Base-by-base conservation (phyloP, 805 yeast species). In the Zygoascus biomembranicola region DNA sequence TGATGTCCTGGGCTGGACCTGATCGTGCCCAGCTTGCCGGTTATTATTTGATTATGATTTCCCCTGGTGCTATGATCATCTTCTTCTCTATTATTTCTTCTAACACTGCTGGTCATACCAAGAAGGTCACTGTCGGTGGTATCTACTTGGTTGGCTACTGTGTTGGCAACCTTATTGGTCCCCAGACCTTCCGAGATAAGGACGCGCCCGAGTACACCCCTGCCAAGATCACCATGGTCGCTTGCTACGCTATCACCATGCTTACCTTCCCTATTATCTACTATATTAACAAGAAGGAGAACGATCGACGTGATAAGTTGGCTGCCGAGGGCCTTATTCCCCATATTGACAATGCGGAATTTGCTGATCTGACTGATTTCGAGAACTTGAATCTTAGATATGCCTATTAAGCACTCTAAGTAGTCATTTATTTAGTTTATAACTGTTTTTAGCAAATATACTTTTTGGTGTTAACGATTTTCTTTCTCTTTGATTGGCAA, bases 141-240 rank as follows among this genome's bases (percentile, higher is more conserved):
- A 65, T 81, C 31, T 78, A 74, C 48, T 72, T 83, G 67, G 74
- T 82, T 53, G 82, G 79, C 5, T 82, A 81, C 62, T 78, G 84
- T 42, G 75, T 79, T 37, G 84, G 85, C n/a, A 79, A 81, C 63
- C 70, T 83, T 46, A 76, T 82, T 53, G 90, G 89, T 2, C 86
- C 90, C 4, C 87, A 82, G 64, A 73, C 83, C 20, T 84, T 84
- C 32, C 37, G 56, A 32, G 49, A 51, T 16, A 32, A 56, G 5
- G 49, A 58, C 2, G 57, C 55, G 1, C 60, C 60, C 2, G 19
- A 14, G n/a, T 57, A 53, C 43, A n/a, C 35, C 19, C 51, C 48
- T 13, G 57, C 57, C 18, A 55, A 50, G 32, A 16, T 55, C 14
- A 50, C 54, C 5, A 47, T 52, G 32, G 55, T 48, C 16, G 41